Base-by-base conservation (phyloP, 2,329 filamentous ascomycete species). In the Geoglossum cookeanum region DNA sequence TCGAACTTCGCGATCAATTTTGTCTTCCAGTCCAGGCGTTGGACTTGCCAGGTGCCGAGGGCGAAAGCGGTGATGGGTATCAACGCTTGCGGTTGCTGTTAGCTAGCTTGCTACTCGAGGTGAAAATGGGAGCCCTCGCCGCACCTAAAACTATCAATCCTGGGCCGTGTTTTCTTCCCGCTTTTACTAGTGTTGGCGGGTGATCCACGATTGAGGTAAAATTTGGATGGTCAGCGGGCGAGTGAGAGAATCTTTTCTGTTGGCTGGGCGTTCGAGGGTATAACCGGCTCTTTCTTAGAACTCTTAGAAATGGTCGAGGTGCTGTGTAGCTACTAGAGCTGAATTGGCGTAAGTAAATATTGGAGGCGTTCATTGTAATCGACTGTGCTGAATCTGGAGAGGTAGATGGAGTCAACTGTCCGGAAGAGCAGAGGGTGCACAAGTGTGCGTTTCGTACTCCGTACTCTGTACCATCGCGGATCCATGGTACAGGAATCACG, bases 31-130 rank as follows among this genome's bases (percentile, higher is more conserved):
- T 83, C 81, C 1, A 98, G 79, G 9, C 92, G 85, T 68, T 94
- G 81, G 57, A 98, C 86, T 69, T 98, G 92, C 92, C 92, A 98
- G 61, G 87, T 87, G 33, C 92, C 92, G 15, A 98, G 81, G 57
- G 76, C 74, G 69, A 98, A 95, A 9, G 92, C 88, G 0, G 90
- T 96, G 59, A 95, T 71, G 54, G 92, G 92, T 65, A 98, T 97
- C 56, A 94, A 72, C 45, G 87, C 87, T 75, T 63, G 49, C 6
- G n/a, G 15, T 32, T n/a, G n/a, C 39, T 29, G 13, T 45, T 45
- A n/a, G 55, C 7, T 17, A 22, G 22, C 22, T 51, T 56, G 57
- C 17, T 45, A 15, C 1, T 17, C 37, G 47, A 6, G 27, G 6
- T 29, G n/a, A 4, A 3, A 17, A 7, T 9, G 30, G 42, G n/a